phyloP scores from a whole-genome alignment of 352 stramenopile genomes.

The Pythium phragmitis region DNA sequence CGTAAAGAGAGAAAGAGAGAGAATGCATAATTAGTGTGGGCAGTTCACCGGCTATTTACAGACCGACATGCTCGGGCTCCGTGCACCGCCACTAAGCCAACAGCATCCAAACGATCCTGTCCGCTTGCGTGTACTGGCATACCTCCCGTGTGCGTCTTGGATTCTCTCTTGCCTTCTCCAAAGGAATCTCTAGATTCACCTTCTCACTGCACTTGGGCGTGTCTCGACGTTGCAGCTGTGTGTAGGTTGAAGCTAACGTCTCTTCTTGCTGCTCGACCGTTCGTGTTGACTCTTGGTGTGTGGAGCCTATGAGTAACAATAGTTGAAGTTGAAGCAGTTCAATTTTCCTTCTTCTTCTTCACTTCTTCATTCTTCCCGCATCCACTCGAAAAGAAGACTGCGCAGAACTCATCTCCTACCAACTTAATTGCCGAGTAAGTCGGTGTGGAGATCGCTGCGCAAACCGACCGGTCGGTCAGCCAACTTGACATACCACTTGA shows the following conservation, averaged over 20 bases:
- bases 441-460: constrained; percentile 44
- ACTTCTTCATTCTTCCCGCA: constrained; percentile 5
- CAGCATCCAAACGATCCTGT: too few species aligned
- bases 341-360: not conserved
- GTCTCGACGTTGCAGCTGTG: constrained; percentile 10
- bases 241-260: constrained; percentile 20
- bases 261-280: not conserved
- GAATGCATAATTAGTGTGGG: too few species aligned
- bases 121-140: too few species aligned
- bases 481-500: constrained; percentile 77
- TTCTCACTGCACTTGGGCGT: not conserved
- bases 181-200: not conserved
- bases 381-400: not conserved
- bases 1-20: too few species aligned
- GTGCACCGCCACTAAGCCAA: too few species aligned
- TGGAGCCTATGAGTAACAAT: not conserved
- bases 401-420: constrained; percentile 5
- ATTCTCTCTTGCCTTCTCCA: constrained; percentile 3
- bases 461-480: constrained; percentile 54
- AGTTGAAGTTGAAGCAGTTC: constrained; percentile 4
- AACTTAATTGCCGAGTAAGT: constrained; percentile 36
- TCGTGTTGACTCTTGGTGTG: not conserved
- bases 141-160: too few species aligned
- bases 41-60: too few species aligned
- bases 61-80: too few species aligned